Conservation (phyloP, 1,284 basidiomycete species). For the Puccinia coronata region DNA sequence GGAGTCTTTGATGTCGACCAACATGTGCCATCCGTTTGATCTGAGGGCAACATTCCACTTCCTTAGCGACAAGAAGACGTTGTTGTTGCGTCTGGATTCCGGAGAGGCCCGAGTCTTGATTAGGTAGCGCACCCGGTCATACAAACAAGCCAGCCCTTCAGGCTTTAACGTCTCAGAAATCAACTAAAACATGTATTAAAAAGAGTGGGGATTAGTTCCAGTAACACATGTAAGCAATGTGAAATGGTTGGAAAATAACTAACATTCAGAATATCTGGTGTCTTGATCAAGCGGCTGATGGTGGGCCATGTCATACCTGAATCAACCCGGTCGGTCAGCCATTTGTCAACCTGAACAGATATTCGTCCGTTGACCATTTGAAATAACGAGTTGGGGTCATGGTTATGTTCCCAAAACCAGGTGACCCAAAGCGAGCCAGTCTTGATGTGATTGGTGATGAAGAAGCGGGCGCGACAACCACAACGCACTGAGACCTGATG, state of each 20-base stretch:
- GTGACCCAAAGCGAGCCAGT: background rate
- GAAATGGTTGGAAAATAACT: too few relatives aligned
- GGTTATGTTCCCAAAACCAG: conserved; percentile 9
- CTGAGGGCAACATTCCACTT: background rate
- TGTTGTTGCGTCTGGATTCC: background rate
- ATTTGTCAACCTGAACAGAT: background rate
- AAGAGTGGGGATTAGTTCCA: too few relatives aligned
- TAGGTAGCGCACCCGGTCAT: background rate
- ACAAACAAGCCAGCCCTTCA: background rate
- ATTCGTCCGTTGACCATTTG: background rate
- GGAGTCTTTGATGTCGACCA: background rate
- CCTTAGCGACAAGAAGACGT: background rate
- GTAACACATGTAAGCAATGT: background rate
- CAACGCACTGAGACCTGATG: background rate
- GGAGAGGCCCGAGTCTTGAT: too few relatives aligned
- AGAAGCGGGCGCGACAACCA: background rate
- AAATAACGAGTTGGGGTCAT: background rate
- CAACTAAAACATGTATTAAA: too few relatives aligned
- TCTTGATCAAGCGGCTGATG: background rate
- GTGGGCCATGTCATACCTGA: background rate
- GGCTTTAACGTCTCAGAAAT: too few relatives aligned
- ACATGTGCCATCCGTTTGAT: too few relatives aligned
- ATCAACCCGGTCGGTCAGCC: background rate
- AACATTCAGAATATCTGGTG: too few relatives aligned
- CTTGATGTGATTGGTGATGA: background rate